These are phyloP conservation scores for Fusarium dlaminii DNA, from an alignment of 2,329 filamentous ascomycete genomes.

Conservation along the genomic window DNA sequence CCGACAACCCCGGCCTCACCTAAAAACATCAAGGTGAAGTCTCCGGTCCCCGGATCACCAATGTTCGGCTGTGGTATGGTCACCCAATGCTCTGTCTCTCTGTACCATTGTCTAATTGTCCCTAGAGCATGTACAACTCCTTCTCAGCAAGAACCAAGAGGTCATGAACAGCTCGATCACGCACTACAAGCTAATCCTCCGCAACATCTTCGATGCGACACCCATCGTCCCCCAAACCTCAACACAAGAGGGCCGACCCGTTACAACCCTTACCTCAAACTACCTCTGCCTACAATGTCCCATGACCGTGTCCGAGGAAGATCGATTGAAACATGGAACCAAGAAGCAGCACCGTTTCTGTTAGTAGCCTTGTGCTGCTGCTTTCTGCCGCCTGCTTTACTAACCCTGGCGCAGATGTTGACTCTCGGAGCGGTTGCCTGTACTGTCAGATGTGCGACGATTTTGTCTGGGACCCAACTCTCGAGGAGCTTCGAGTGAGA, in stretches of 20 bases:
- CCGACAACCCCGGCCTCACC: constrained; percentile 63
- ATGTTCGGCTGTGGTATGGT: constrained; percentile 71
- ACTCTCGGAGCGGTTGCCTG: constrained; percentile 77
- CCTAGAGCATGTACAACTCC: constrained; percentile 75
- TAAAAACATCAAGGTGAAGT: constrained; percentile 69
- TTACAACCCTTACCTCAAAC: constrained; percentile 72
- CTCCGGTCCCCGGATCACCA: constrained; percentile 65
- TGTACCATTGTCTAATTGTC: constrained; percentile 41
- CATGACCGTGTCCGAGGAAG: constrained; percentile 71
- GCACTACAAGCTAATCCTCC: constrained; percentile 77
- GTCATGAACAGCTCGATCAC: constrained; percentile 74
- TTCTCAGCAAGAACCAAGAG: constrained; percentile 69
- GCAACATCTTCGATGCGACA: constrained; percentile 74
- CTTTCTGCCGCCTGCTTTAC: constrained; percentile 12
- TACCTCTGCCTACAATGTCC: constrained; percentile 80
- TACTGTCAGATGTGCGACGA: constrained; percentile 87
- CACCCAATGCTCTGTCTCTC: not conserved
- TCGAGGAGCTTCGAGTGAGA: constrained; percentile 77
- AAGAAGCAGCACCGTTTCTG: constrained; percentile 79
- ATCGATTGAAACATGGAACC: constrained; percentile 72
- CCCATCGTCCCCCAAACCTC: constrained; percentile 73
- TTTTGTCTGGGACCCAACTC: constrained; percentile 82
- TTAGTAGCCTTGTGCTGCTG: constrained; percentile 51
- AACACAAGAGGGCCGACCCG: constrained; percentile 63
- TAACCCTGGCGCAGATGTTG: constrained; percentile 68